Conservation (phyloP, 2,329 filamentous ascomycete species). For the Aspergillus japonicus region DNA sequence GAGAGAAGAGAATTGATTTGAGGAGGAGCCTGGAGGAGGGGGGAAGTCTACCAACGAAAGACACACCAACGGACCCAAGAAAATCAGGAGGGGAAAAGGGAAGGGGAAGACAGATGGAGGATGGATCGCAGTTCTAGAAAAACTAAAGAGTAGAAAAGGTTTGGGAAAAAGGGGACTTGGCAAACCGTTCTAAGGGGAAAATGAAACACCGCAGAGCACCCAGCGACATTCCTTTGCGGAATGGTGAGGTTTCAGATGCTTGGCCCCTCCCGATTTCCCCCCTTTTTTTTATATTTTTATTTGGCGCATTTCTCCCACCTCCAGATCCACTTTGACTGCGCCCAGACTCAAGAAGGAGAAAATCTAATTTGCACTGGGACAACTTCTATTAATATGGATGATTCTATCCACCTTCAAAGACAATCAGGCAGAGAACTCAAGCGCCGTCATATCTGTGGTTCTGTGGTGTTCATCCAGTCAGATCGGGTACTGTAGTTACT, state of each 20-base stretch:
- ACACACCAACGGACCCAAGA: too few relatives aligned
- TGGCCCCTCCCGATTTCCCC: background rate
- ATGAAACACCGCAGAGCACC: background rate
- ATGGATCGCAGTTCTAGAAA: background rate
- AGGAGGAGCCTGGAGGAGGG: too few relatives aligned
- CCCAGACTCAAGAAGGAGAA: too few relatives aligned
- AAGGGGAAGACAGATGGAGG: background rate
- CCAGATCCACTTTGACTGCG: too few relatives aligned
- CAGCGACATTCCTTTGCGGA: background rate
- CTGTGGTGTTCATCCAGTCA: background rate
- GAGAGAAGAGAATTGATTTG: too few relatives aligned
- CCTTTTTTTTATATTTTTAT: background rate
- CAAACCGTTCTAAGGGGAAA: background rate
- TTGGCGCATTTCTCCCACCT: too few relatives aligned
- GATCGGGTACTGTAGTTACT: too few relatives aligned
- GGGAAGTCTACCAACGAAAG: too few relatives aligned
- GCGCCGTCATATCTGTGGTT: too few relatives aligned
- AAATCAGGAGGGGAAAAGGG: background rate
- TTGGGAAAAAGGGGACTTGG: background rate
- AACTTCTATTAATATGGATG: background rate
- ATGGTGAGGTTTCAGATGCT: background rate
- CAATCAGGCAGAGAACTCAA: too few relatives aligned
- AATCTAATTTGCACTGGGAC: too few relatives aligned
- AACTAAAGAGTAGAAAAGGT: background rate
- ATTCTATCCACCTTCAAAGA: too few relatives aligned